A percentile compares a stretch with the other conserved stretches of the same genome.
phyloP scores from a whole-genome alignment of 2,329 filamentous ascomycete genomes.

The Fusarium metavorans region DNA sequence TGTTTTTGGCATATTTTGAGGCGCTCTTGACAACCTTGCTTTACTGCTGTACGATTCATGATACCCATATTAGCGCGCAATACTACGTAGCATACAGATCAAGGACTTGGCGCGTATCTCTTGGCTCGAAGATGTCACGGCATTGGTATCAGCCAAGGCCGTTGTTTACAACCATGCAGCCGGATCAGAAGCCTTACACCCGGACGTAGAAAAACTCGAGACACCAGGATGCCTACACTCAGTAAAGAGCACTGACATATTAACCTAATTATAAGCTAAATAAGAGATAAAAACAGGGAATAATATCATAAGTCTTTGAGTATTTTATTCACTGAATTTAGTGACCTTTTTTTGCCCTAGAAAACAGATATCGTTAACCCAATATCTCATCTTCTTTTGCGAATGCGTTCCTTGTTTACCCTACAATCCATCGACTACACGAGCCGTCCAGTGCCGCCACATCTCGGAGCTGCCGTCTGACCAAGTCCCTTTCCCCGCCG shows the following conservation, averaged over 20 bases:
- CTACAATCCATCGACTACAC: neutral
- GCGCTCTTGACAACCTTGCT: slow-evolving; percentile 8
- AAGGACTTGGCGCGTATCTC: neutral
- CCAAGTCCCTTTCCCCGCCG: slow-evolving; percentile 9
- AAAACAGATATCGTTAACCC: too few species aligned
- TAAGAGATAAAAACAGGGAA: too few species aligned
- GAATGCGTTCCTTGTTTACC: neutral
- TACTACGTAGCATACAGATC: neutral
- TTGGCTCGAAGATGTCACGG: neutral
- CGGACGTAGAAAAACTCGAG: too few species aligned
- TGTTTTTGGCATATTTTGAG: slow-evolving; percentile 2
- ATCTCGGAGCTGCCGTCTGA: slow-evolving; percentile 30
- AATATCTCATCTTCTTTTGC: too few species aligned
- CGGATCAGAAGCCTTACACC: neutral
- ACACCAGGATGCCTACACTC: too few species aligned
- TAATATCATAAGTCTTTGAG: too few species aligned
- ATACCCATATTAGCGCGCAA: slow-evolving; percentile 32
- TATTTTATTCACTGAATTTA: too few species aligned
- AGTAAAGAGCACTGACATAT: too few species aligned
- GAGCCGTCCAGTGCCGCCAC: slow-evolving; percentile 11
- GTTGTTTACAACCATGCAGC: neutral
- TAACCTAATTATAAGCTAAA: too few species aligned
- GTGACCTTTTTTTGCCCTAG: too few species aligned
- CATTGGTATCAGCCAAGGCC: neutral
- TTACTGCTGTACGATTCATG: slow-evolving; percentile 28